Base-by-base conservation (phyloP, 768 basidiomycete genomes). In the Galerina marginata region DNA sequence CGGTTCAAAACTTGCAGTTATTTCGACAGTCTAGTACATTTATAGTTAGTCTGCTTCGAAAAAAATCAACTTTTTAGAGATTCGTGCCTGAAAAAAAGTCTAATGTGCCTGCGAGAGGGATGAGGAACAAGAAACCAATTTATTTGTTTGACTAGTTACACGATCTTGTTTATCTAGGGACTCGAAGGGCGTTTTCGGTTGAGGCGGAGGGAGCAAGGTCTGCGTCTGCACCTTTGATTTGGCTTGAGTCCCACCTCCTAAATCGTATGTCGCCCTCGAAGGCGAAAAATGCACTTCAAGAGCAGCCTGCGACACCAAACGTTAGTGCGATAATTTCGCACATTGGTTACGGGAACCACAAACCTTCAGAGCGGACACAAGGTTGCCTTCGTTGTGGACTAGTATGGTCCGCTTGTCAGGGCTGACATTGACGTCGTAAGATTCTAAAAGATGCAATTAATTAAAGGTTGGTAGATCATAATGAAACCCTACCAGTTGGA, bases 331-430 rank as follows among this genome's bases (percentile, higher is more conserved):
- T 26, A 20, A 53, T 33, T n/a, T 33, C 46, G 12, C 11, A 57
- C 11, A n/a, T 9, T 56, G 40, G 9, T 10, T 6, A 15, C 36
- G 11, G 9, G 29, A 33, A 33, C 25, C 10, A 54, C 72, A 12
- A 55, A 94, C 94, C 78, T 92, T 95, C 42, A 99, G 80, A 0
- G 88, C 86, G 2, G 84, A 75, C 0, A 99, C 81, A 15, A 99
- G 75, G 61, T 90, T 90, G 10, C 80, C 81, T 72, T 99, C 96
- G 71, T 89, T 89, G 66, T 98, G 95, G 10, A 99, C 69, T 52
- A 97, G 88, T 39, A 99, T 91, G 0, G 94, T 96, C n/a, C 96
- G 84, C 70, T 99, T 99, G 77, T 99, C 97, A 0, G 97, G 96
- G 62, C 89, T 93, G 60, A 99, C 92, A 62, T 99, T 99, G 68